These are phyloP conservation scores for Jacaranda copaia DNA, from an alignment of 257 asterid species.

Conservation along the genomic window DNA sequence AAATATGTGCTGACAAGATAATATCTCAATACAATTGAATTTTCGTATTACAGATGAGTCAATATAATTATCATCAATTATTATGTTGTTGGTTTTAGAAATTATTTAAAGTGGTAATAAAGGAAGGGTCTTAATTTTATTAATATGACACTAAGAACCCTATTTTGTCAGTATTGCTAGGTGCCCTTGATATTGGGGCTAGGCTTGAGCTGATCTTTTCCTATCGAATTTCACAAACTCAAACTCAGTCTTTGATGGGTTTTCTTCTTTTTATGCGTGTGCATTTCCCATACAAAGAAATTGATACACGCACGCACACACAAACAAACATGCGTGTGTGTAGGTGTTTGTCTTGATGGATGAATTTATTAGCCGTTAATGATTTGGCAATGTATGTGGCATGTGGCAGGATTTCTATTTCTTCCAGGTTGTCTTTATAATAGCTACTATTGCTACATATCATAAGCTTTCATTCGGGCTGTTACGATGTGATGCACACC, in stretches of 20 bases:
- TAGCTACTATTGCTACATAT: not conserved
- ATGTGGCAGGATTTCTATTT: not conserved
- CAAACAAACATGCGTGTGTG: not conserved
- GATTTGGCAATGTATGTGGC: not conserved
- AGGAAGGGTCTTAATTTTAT: too few species aligned
- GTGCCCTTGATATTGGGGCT: conserved; percentile 4
- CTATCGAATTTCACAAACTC: conserved; percentile 6
- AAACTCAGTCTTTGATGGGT: not conserved
- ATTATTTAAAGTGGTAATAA: too few species aligned
- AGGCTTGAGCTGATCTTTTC: not conserved
- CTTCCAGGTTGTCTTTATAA: conserved; percentile 36
- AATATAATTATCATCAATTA: too few species aligned
- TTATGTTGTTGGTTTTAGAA: too few species aligned
- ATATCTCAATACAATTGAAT: too few species aligned
- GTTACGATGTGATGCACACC: conserved; percentile 47
- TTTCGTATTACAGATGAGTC: too few species aligned
- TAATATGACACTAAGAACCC: not conserved
- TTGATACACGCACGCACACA: too few species aligned
- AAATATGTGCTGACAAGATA: too few species aligned
- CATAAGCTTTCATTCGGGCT: conserved; percentile 19
- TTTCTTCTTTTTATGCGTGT: not conserved
- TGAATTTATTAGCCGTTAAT: too few species aligned
- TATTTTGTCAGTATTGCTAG: not conserved
- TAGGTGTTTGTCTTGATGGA: not conserved
- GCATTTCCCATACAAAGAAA: not conserved